Evolutionary conservation across 2,329 filamentous ascomycete genomes (phyloP).

Genomic region (Graphilbum sp.): DNA sequence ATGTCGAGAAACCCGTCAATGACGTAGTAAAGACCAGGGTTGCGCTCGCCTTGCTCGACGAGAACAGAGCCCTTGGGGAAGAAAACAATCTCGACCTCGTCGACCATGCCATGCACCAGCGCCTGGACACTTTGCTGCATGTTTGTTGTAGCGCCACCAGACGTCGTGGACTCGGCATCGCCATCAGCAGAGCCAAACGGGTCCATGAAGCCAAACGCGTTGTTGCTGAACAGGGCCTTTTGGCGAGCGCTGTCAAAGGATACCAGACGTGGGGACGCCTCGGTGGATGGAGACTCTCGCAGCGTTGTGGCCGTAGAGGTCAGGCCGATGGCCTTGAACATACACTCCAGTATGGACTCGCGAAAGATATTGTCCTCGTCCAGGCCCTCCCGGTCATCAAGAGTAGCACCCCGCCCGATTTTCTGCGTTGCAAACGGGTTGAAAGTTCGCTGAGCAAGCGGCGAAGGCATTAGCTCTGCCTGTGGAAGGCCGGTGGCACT

Average conservation of each 20-base stretch:
- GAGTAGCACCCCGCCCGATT: conserved; percentile 25
- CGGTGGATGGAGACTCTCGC: conserved; percentile 56
- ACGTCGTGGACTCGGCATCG: conserved; percentile 74
- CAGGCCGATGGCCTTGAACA: conserved; percentile 85
- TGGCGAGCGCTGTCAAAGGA: conserved; percentile 71
- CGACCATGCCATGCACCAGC: conserved; percentile 63
- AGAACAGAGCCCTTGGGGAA: conserved; percentile 90
- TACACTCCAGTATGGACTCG: conserved; percentile 81
- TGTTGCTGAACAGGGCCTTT: conserved; percentile 60
- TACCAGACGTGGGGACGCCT: conserved; percentile 69
- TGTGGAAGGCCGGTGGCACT: conserved; percentile 14
- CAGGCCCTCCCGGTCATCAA: conserved; percentile 61
- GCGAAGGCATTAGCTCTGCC: conserved; percentile 22
- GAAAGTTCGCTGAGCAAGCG: conserved; percentile 32
- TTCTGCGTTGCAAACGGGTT: conserved; percentile 39
- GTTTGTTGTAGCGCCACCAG: conserved; percentile 38
- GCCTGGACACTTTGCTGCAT: conserved; percentile 47
- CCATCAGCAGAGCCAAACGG: conserved; percentile 63
- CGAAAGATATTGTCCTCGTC: conserved; percentile 84
- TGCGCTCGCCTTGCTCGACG: conserved; percentile 93
- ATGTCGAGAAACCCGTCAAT: conserved; percentile 95
- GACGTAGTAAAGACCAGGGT: conserved; percentile 91
- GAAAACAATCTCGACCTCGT: conserved; percentile 93
- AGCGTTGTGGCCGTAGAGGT: conserved; percentile 49
- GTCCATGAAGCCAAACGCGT: conserved; percentile 85